Conservation (phyloP, 371 early-diverging fungal species). For the Syncephalastrum contaminatum region DNA sequence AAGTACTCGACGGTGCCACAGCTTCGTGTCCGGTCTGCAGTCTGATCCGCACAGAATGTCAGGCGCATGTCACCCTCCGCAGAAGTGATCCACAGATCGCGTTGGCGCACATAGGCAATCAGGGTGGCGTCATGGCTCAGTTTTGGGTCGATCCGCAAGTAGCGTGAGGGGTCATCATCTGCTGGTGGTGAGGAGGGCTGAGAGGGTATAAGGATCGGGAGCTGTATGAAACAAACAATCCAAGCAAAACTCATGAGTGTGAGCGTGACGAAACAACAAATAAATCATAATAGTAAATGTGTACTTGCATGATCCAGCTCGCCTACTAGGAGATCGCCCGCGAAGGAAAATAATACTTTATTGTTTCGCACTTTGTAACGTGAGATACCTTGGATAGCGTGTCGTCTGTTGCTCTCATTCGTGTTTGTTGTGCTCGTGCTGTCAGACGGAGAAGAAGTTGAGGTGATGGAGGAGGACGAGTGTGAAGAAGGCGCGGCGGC, state of each 20-base stretch:
- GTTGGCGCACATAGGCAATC: conserved; percentile 60
- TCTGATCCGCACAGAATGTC: conserved; percentile 52
- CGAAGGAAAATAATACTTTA: conserved; percentile 15
- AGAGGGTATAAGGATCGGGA: conserved; percentile 2
- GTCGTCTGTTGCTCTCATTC: conserved; percentile 9
- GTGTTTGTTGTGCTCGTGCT: conserved; percentile 7
- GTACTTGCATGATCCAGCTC: conserved; percentile 17
- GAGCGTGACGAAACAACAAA: not conserved
- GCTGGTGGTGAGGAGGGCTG: not conserved
- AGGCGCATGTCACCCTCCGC: conserved; percentile 63
- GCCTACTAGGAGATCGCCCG: conserved; percentile 11
- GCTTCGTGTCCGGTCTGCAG: conserved; percentile 33
- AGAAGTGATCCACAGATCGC: conserved; percentile 68
- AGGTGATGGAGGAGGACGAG: no score
- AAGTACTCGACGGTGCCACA: conserved; percentile 75
- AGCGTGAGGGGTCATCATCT: conserved; percentile 1
- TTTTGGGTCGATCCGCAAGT: conserved; percentile 52
- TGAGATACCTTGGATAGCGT: conserved; percentile 15
- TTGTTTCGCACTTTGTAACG: conserved; percentile 13
- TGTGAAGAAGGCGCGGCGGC: no score
- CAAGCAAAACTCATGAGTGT: not conserved
- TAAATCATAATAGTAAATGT: not conserved
- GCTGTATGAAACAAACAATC: not conserved
- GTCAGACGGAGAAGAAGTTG: not conserved
- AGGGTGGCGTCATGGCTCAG: conserved; percentile 37